Evolutionary conservation across 306 rosid genomes (phyloP).

Genomic region (Pterocarpus macrocarpus): DNA sequence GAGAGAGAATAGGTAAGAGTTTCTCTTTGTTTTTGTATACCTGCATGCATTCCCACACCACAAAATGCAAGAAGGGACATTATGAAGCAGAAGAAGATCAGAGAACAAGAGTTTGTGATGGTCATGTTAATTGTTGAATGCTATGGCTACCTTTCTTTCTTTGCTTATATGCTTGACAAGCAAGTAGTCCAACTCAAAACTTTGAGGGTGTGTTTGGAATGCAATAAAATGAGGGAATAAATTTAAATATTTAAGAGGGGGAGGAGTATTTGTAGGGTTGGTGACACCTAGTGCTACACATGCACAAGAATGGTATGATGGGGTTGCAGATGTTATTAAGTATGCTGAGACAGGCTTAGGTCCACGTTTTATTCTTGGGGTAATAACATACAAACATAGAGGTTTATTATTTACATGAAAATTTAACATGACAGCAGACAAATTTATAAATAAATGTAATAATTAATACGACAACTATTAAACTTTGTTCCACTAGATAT

Average conservation of each 20-base stretch:
- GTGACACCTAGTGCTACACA: conserved; percentile 38
- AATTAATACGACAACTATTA: not conserved
- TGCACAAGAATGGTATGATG: conserved; percentile 21
- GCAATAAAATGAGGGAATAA: not conserved
- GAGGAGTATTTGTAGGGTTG: conserved; percentile 45
- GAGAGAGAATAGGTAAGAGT: conserved; percentile 13
- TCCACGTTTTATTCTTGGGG: not conserved
- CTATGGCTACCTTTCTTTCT: not conserved
- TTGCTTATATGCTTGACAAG: conserved; percentile 19
- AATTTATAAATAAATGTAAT: not conserved
- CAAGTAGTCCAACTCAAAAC: conserved; percentile 15
- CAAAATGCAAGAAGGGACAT: conserved; percentile 43
- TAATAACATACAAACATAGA: not conserved
- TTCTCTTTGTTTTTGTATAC: not conserved
- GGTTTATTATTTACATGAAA: not conserved
- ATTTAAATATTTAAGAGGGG: conserved; percentile 14
- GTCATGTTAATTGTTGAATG: conserved; percentile 39
- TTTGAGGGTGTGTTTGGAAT: not conserved
- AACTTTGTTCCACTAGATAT: no score
- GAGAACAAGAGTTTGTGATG: conserved; percentile 52
- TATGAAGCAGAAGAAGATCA: conserved; percentile 51
- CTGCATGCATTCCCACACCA: conserved; percentile 44
- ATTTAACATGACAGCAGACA: not conserved
- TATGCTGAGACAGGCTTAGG: not conserved
- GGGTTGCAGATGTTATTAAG: conserved; percentile 5